Percentiles rank a stretch among this genome's conserved stretches.
These are phyloP conservation scores for Syzygium oleosum DNA, from an alignment of 345 rosid species.

Conservation along the genomic window DNA sequence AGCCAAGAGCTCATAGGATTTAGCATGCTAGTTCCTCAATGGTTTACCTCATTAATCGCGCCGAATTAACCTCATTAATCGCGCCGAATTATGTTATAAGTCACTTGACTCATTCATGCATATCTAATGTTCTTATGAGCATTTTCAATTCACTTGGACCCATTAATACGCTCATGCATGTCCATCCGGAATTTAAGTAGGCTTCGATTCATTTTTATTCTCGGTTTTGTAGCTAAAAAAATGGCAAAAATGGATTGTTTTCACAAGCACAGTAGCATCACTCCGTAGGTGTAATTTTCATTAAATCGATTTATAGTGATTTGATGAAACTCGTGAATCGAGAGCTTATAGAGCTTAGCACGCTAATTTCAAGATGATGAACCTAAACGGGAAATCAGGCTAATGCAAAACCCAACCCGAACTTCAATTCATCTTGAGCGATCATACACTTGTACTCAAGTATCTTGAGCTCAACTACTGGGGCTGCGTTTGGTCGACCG, in stretches of 20 bases:
- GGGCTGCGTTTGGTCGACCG: too few species aligned
- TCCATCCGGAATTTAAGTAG: neutral
- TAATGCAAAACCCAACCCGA: too few species aligned
- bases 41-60: accelerated
- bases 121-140: neutral
- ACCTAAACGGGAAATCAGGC: too few species aligned
- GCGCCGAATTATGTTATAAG: accelerated
- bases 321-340: too few species aligned
- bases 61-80: neutral
- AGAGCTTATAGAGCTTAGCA: too few species aligned
- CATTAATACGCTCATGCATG: neutral
- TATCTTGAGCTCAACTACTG: neutral
- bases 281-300: too few species aligned
- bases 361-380: too few species aligned
- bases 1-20: neutral
- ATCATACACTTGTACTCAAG: neutral
- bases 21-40: neutral
- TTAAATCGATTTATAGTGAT: too few species aligned
- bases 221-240: neutral
- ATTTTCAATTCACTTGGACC: neutral
- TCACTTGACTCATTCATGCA: neutral
- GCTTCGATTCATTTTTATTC: neutral
- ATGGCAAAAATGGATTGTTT: neutral
- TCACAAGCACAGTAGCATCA: too few species aligned
- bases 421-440: neutral